Base-by-base conservation (phyloP, 768 basidiomycete species). In the Kwoniella botswanensis region DNA sequence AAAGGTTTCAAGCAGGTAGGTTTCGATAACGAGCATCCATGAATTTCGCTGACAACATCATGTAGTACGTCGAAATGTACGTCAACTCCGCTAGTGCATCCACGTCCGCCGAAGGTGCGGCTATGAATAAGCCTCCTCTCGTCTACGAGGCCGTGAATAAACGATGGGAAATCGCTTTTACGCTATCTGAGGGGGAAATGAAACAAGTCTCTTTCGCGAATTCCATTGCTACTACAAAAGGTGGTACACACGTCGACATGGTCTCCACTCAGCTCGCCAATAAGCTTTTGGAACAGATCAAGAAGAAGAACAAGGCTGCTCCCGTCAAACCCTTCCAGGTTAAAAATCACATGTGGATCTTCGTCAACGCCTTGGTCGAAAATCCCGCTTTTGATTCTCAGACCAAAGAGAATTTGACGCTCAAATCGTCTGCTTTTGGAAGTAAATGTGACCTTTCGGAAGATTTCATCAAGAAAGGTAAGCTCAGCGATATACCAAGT, bases 331-430 rank as follows among this genome's bases (percentile, higher is more conserved):
- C 93, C 17, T 88, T 90, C 64, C 94, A 97, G 85, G 90, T 98
- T 85, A 96, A 93, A 87, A 94, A 91, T 78, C 95, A 99, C 81
- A 94, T 99, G 90, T 95, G 93, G 93, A 88, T 99, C 65, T 99
- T 98, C 79, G 90, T 99, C 80, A 98, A 98, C 78, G 90, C 93
- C 15, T 86, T 97, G 71, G 91, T 99, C 74, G 95, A 96, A 85
- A 99, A 99, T 80, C 96, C 97, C 10, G 93, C 94, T 0, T 99
- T 99, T 84, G 96, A 99, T 87, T 94, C 93, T 87, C 97, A 99
- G 84, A 98, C 97, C 46, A 99, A 99, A 86, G 97, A 99, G 83
- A 92, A 90, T 4, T 85, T 99, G 74, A 98, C 95, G 1, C 85
- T 98, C 56, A 90, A 90, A 3, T 85, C 91, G 21, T 90, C 89